A percentile compares a stretch with the other conserved stretches of the same genome.
phyloP scores from a whole-genome alignment of 257 asterid species.

The Rubia yunnanensis region DNA sequence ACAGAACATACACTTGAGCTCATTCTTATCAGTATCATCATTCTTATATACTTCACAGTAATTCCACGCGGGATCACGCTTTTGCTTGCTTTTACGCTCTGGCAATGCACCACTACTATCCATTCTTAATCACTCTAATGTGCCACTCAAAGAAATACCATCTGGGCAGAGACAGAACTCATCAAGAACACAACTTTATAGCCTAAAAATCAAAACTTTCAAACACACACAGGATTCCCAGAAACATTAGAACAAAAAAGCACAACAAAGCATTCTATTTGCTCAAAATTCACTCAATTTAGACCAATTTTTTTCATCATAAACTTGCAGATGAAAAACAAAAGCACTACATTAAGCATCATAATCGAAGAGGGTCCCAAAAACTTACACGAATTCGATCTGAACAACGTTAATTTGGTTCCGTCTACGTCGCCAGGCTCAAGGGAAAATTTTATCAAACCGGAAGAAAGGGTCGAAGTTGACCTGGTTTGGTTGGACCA shows the following conservation, averaged over 20 bases:
- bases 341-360: neutral
- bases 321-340: neutral
- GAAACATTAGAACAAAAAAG: neutral
- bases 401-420: neutral
- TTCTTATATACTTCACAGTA: conserved; percentile 79
- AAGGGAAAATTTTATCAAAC: neutral
- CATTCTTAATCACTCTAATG: conserved; percentile 21
- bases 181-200: neutral
- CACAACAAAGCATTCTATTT: neutral
- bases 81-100: conserved; percentile 67
- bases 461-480: neutral
- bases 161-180: conserved; percentile 1
- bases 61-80: conserved; percentile 98
- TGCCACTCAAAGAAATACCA: neutral
- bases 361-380: conserved; percentile 10
- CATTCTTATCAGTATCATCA: conserved; percentile 64
- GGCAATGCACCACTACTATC: conserved; percentile 41
- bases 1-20: conserved; percentile 79
- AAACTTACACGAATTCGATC: conserved; percentile 42
- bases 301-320: neutral
- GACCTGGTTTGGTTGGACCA: conserved; percentile 13
- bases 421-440: neutral
- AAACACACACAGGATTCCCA: neutral
- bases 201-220: neutral
- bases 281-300: neutral